Conservation (phyloP, 2,329 filamentous ascomycete genomes). For the Talaromyces sp. region DNA sequence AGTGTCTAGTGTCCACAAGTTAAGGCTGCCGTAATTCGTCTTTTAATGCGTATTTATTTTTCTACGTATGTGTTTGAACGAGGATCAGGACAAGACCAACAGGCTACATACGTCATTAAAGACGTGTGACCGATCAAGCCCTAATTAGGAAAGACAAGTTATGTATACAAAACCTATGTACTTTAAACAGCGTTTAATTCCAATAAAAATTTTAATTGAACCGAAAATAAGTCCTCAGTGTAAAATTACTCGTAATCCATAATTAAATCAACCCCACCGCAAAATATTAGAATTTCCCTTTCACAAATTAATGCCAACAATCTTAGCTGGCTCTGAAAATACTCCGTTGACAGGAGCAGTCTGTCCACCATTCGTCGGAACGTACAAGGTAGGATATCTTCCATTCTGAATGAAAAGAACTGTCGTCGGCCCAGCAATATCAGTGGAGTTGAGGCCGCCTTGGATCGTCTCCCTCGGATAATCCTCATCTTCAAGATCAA, state of each 20-base stretch:
- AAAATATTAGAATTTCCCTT: background rate
- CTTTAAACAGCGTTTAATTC: background rate
- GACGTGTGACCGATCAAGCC: background rate
- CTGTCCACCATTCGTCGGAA: conserved; percentile 14
- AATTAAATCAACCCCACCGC: background rate
- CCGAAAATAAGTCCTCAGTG: background rate
- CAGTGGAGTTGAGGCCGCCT: conserved; percentile 10
- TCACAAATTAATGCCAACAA: conserved; percentile 4
- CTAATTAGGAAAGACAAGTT: background rate
- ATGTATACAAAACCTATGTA: background rate
- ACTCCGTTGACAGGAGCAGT: conserved; percentile 10
- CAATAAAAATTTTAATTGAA: background rate
- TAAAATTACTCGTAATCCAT: background rate
- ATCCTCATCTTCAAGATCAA: conserved; percentile 9
- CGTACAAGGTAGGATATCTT: conserved; percentile 10
- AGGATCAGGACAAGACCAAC: background rate
- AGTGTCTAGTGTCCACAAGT: background rate
- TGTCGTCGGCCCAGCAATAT: conserved; percentile 14
- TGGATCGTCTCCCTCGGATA: conserved; percentile 3
- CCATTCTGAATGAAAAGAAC: conserved; percentile 14
- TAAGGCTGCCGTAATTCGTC: background rate
- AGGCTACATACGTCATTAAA: background rate
- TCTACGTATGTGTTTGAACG: background rate
- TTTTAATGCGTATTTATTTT: background rate
- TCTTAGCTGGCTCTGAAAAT: conserved; percentile 12